A percentile compares a stretch with the other conserved stretches of the same genome.
These are phyloP conservation scores for Zygotorulaspora florentina DNA, from an alignment of 805 yeast genomes.

Conservation along the genomic window DNA sequence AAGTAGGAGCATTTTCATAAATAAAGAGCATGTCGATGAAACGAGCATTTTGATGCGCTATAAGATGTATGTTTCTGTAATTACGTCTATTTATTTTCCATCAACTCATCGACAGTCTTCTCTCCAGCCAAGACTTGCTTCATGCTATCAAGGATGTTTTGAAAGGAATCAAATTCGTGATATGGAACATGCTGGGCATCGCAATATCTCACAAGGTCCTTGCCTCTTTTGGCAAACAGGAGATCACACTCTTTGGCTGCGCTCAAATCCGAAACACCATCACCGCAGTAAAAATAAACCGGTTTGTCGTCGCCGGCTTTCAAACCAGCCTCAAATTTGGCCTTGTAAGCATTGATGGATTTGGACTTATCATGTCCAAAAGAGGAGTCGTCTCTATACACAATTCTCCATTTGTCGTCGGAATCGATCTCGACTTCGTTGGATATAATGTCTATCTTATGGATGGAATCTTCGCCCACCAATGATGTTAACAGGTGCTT, in stretches of 20 bases:
- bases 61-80: not conserved
- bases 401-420: conserved; percentile 73
- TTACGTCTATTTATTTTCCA: conserved; percentile 18
- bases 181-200: conserved; percentile 75
- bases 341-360: conserved; percentile 53
- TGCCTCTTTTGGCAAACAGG: conserved; percentile 88
- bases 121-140: conserved; percentile 45
- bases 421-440: conserved; percentile 61
- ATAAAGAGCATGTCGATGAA: not conserved
- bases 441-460: conserved; percentile 73
- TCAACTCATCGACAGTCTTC: conserved; percentile 30
- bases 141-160: conserved; percentile 65
- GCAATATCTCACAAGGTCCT: conserved; percentile 84
- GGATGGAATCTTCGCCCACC: conserved; percentile 71
- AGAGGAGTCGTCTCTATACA: conserved; percentile 76
- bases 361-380: conserved; percentile 95
- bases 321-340: conserved; percentile 29
- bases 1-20: too few relatives aligned
- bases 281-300: conserved; percentile 87
- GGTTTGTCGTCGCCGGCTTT: conserved; percentile 45
- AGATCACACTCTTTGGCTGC: conserved; percentile 95
- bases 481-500: conserved; percentile 66
- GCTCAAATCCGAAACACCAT: conserved; percentile 91
- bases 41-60: not conserved
- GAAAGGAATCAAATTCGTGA: conserved; percentile 72